phyloP scores from a whole-genome alignment of 176 grass and related monocot species.

The Otatea glauca region DNA sequence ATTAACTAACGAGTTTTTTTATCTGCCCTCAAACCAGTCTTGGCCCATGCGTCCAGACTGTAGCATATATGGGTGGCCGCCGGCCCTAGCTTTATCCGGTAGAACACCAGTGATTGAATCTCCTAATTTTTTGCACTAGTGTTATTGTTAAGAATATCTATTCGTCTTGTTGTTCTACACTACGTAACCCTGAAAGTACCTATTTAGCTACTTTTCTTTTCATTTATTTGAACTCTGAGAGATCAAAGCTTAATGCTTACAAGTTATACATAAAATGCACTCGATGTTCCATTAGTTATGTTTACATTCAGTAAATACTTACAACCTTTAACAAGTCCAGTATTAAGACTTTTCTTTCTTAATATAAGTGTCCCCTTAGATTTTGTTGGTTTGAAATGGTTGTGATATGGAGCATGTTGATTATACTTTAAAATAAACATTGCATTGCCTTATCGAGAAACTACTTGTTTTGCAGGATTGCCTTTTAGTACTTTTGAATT shows the following conservation, averaged over 20 bases:
- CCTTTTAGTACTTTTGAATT: slow-evolving; percentile 81
- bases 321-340: slow-evolving; percentile 22
- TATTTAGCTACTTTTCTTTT: slow-evolving; percentile 1
- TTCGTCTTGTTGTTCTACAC: slow-evolving; percentile 3
- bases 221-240: neutral
- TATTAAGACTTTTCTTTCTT: slow-evolving; percentile 3
- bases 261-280: neutral
- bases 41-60: too few relatives aligned
- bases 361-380: neutral
- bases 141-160: neutral
- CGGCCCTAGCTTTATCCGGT: too few relatives aligned
- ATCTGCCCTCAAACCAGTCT: too few relatives aligned
- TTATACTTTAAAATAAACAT: slow-evolving; percentile 11
- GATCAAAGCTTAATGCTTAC: neutral
- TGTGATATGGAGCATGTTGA: neutral
- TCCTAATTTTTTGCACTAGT: neutral
- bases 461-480: slow-evolving; percentile 58
- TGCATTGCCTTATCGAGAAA: slow-evolving; percentile 29
- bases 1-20: too few relatives aligned
- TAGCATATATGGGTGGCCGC: too few relatives aligned
- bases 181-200: neutral
- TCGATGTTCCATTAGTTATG: neutral
- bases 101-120: neutral
- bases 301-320: slow-evolving; percentile 9
- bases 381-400: neutral